Percentiles rank a stretch among this genome's conserved stretches.
These are phyloP conservation scores for Endothia cerciana DNA, from an alignment of 2,329 filamentous ascomycete genomes.

Conservation along the genomic window DNA sequence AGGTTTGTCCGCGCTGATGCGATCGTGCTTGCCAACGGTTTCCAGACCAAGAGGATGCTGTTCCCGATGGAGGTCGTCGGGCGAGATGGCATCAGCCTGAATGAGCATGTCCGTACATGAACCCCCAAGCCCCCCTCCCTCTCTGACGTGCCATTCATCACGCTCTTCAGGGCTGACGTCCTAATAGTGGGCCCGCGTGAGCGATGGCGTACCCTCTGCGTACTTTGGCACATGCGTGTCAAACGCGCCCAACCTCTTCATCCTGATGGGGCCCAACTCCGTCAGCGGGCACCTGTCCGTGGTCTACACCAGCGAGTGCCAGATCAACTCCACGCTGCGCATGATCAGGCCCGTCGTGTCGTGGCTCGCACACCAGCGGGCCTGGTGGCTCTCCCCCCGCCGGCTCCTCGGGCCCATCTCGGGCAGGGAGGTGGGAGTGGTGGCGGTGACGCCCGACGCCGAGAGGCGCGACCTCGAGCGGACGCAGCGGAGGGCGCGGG, in stretches of 20 bases:
- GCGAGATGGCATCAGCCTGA: constrained; percentile 30
- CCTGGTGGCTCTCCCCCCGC: background rate
- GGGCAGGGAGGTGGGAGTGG: background rate
- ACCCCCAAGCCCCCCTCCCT: no score
- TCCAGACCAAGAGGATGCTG: constrained; percentile 35
- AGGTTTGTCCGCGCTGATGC: constrained; percentile 33
- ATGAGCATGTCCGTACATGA: constrained; percentile 31
- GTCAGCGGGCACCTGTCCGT: constrained; percentile 54
- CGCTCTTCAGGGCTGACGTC: no score
- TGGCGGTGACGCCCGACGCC: background rate
- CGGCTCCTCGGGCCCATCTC: background rate
- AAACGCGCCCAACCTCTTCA: constrained; percentile 38
- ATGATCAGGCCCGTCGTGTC: constrained; percentile 6
- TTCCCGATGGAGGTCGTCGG: constrained; percentile 36
- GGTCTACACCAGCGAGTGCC: constrained; percentile 55
- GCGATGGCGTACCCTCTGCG: constrained; percentile 34
- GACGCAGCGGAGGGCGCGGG: background rate
- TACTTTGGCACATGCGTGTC: constrained; percentile 38
- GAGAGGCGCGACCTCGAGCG: constrained; percentile 3
- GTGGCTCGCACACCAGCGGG: background rate
- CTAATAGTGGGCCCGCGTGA: constrained; percentile 32
- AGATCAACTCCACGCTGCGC: constrained; percentile 48
- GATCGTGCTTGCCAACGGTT: constrained; percentile 37
- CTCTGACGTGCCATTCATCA: no score
- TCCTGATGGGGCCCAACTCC: constrained; percentile 34